Evolutionary conservation across 257 asterid species (phyloP).

Genomic region (Solanum piurae): DNA sequence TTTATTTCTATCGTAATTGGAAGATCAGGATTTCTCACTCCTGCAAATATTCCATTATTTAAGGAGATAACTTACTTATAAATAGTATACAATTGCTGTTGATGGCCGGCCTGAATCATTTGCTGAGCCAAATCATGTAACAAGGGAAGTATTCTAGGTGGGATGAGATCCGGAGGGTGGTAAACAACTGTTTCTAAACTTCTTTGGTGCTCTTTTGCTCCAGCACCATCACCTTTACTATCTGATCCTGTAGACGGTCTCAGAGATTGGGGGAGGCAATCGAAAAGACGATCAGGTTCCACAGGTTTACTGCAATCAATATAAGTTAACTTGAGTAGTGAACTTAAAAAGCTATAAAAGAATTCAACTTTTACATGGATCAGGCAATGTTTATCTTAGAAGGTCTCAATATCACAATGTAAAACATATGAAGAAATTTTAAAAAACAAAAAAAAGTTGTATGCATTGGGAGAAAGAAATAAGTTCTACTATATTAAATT

Average conservation of each 20-base stretch:
- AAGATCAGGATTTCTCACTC: not conserved
- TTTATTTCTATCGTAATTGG: no score
- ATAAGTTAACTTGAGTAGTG: not conserved
- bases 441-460: not conserved
- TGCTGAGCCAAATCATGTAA: slow-evolving; percentile 58
- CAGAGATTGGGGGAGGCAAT: slow-evolving; percentile 78
- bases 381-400: not conserved
- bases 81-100: slow-evolving; percentile 48
- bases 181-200: slow-evolving; percentile 46
- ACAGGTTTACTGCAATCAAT: slow-evolving; percentile 75
- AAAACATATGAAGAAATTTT: not conserved
- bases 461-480: not conserved
- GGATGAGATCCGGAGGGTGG: slow-evolving; percentile 69
- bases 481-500: not conserved
- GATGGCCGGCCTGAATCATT: slow-evolving; percentile 80
- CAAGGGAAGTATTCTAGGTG: slow-evolving; percentile 68
- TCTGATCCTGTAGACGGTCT: slow-evolving; percentile 62
- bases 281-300: slow-evolving; percentile 85
- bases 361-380: not conserved
- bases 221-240: slow-evolving; percentile 34
- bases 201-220: slow-evolving; percentile 44
- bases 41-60: not conserved
- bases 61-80: slow-evolving; percentile 38
- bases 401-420: not conserved
- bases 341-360: not conserved